Percentiles rank a stretch among this genome's conserved stretches.
Conservation (phyloP, 805 yeast genomes). For the Ogataea sp. region DNA sequence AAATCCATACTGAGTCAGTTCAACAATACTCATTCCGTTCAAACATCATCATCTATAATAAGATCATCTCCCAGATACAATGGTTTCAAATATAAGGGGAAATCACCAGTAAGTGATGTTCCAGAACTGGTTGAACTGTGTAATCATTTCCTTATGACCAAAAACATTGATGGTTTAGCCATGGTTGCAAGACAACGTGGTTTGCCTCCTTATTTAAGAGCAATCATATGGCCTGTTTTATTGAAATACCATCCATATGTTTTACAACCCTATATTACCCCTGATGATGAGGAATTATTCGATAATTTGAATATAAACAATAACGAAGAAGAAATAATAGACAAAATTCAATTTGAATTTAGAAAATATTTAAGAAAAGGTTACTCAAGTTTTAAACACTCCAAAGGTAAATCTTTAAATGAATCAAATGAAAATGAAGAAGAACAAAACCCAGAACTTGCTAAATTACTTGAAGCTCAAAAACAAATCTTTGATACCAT, state of each 20-base stretch:
- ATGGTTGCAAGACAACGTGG: slow-evolving; percentile 76
- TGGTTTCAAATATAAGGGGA: slow-evolving; percentile 22
- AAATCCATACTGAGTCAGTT: not conserved
- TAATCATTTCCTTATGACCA: slow-evolving; percentile 43
- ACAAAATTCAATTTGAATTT: slow-evolving; percentile 47
- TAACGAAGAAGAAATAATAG: slow-evolving; percentile 9
- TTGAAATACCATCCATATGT: slow-evolving; percentile 83
- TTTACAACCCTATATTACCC: slow-evolving; percentile 60
- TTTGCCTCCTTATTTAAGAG: slow-evolving; percentile 73
- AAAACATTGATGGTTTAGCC: slow-evolving; percentile 71
- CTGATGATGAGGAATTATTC: slow-evolving; percentile 43
- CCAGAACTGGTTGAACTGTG: slow-evolving; percentile 48
- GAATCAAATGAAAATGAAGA: slow-evolving; percentile 3
- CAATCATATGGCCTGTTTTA: slow-evolving; percentile 77
- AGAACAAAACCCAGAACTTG: slow-evolving; percentile 14
- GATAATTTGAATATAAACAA: slow-evolving; percentile 25
- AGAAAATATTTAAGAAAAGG: slow-evolving; percentile 49
- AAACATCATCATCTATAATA: not conserved
- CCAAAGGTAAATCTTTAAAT: too few species aligned
- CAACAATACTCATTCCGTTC: not conserved
- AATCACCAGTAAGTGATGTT: slow-evolving; percentile 36
- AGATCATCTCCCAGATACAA: slow-evolving; percentile 9
- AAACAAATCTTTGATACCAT: slow-evolving; percentile 45
- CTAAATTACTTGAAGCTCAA: slow-evolving; percentile 35
- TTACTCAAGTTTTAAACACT: slow-evolving; percentile 17